Evolutionary conservation across 768 basidiomycete species (phyloP).

Genomic region (Dacryopinax spathularia): DNA sequence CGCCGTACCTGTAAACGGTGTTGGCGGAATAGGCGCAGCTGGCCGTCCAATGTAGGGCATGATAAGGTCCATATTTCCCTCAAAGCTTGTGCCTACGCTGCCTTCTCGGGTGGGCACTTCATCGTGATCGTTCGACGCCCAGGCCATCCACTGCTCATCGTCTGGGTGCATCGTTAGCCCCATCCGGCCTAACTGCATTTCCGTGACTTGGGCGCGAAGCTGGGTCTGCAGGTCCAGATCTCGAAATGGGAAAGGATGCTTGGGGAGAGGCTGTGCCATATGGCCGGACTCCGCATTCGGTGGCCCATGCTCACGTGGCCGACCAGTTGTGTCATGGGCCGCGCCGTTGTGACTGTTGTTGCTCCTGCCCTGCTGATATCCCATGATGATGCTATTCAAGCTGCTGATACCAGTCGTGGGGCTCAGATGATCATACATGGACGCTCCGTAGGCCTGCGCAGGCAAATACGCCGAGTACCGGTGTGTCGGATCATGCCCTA

Average conservation of each 20-base stretch:
- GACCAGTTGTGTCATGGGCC: too few relatives aligned
- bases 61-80: not conserved
- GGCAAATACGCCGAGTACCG: too few relatives aligned
- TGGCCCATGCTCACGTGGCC: too few relatives aligned
- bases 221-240: not conserved
- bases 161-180: too few relatives aligned
- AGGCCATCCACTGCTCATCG: too few relatives aligned
- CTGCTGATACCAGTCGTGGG: not conserved
- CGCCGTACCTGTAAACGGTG: slow-evolving; percentile 7
- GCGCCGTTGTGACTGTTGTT: too few relatives aligned
- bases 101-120: not conserved
- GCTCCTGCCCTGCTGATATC: too few relatives aligned
- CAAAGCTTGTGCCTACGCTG: not conserved
- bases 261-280: not conserved
- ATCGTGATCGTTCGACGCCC: not conserved
- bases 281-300: not conserved
- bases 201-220: not conserved
- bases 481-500: too few relatives aligned
- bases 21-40: slow-evolving; percentile 11
- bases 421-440: not conserved
- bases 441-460: too few relatives aligned
- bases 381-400: not conserved
- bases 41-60: slow-evolving; percentile 7
- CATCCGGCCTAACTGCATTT: not conserved
- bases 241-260: not conserved